Base-by-base conservation (phyloP, 768 basidiomycete species). In the Melanogaster broomeanus region DNA sequence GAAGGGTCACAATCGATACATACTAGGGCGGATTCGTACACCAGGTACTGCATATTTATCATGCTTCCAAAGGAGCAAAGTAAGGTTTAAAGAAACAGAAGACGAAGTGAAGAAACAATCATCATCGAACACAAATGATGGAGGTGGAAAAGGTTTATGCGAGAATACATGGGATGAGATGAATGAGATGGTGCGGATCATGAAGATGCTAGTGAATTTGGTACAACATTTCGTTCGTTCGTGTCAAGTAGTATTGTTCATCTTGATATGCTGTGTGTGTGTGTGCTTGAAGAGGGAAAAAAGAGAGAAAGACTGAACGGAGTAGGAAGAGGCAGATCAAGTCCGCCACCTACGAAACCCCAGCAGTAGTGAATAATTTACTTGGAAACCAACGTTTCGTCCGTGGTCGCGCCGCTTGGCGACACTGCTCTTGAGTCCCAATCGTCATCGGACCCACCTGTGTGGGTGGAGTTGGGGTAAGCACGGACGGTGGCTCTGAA, bases 371-470 rank as follows among this genome's bases (percentile, higher is more conserved):
- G 58, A 81, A 79, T 56, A 82, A 61, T 77, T 76, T 64, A 76
- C 76, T 25, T 48, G 76, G 76, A 63, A 82, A 82, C 82, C 82
- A 83, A 57, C 77, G 74, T 59, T 74, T 72, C 51, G 77, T 66
- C 51, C 77, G 72, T 56, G 67, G 67, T 28, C 68, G 64, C 31
- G 64, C 60, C 19, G 58, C 68, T 45, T 68, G 63, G 34, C 70
- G 69, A 60, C 68, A 71, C 34, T 63, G 62, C 43, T 65, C 65
- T 40, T 61, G 63, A 57, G 67, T 64, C 58, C 59, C 64, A 57
- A 55, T 42, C 50, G 60, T 63, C 49, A 55, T 37, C 34, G 47
- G 57, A 34, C 49, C 52, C 0, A 45, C 39, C 48, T 39, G 59
- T 16, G 52, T 35, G 63, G 60, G 68, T 57, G 61, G 62, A 55